Evolutionary conservation across 768 basidiomycete genomes (phyloP).

Genomic region (Serendipita vermifera): DNA sequence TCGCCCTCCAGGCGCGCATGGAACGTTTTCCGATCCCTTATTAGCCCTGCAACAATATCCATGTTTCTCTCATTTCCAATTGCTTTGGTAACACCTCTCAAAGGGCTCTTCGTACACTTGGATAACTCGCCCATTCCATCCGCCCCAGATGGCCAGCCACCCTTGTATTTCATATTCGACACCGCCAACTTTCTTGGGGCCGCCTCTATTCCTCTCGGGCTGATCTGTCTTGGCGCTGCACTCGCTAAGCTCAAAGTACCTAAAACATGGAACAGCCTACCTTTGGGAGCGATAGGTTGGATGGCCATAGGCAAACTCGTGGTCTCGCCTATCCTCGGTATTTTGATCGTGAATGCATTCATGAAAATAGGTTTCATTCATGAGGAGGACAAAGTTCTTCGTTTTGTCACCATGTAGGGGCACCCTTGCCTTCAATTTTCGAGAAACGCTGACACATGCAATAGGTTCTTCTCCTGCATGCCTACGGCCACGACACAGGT

Average conservation of each 20-base stretch:
- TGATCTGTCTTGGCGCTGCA: conserved; percentile 50
- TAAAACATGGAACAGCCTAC: conserved; percentile 21
- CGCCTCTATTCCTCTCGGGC: conserved; percentile 49
- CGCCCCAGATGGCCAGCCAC: conserved; percentile 56
- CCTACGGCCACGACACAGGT: conserved; percentile 52
- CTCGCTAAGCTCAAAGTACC: conserved; percentile 47
- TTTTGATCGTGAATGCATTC: conserved; percentile 41
- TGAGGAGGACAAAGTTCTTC: conserved; percentile 41
- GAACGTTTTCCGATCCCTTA: conserved; percentile 24
- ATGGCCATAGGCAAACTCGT: conserved; percentile 45
- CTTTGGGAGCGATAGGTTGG: conserved; percentile 39
- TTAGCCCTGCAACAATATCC: conserved; percentile 38
- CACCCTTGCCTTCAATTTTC: neutral
- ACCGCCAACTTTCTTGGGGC: conserved; percentile 45
- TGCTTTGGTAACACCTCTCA: conserved; percentile 42
- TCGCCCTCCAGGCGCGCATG: neutral
- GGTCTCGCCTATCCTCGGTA: conserved; percentile 47
- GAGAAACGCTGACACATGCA: neutral
- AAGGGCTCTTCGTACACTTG: conserved; percentile 45
- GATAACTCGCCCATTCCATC: conserved; percentile 31
- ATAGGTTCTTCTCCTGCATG: conserved; percentile 45
- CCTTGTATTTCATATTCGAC: conserved; percentile 48
- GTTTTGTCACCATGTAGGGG: conserved; percentile 59
- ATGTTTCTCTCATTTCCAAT: conserved; percentile 44
- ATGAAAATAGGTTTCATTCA: conserved; percentile 32